Evolutionary conservation across 2,329 filamentous ascomycete genomes (phyloP), one percentile per base, ranked within the genome.

Genomic region (Aureobasidium sp.): DNA sequence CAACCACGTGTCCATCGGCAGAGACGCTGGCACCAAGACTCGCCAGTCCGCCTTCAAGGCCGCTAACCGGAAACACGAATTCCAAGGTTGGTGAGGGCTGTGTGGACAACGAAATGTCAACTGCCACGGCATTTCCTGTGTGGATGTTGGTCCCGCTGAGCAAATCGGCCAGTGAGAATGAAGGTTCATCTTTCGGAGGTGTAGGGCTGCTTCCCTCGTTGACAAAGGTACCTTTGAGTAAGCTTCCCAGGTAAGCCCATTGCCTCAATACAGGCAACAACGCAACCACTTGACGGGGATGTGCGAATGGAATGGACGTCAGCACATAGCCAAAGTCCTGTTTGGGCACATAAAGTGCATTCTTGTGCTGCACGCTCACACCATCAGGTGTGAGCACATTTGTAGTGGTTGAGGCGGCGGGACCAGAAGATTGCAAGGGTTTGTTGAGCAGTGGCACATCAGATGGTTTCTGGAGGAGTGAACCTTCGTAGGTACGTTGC

Each of bases 201-300:
- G 62, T 33, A 40, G 27, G 65, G 40, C 47, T 66, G 31, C 9
- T 48, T 58, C 67, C 62, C 24, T 66, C 11, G 3, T 67, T 66
- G 7, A 68, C 72, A 68, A 90, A 88, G 62, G 81, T 84, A 54
- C 82, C 83, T 61, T 80, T 76, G 3, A 93, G 78, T 2, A 94
- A 73, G 0, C 79, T 83, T 1, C 84, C 84, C 5, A 90, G 76
- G 66, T 88, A 85, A 0, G 87, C 87, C 69, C 90, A 94, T 71
- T 94, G 90, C 15, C 90, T 81, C 17, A 94, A 77, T 4, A 81
- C 78, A 0, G 90, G 89, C n/a, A 95, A 78, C 70, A 92, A 84
- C 59, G 83, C 81, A 7, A 92, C 77, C 4, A 95, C 76, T 70
- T 95, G 89, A 54, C 85, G 82, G 0, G 90, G 90, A 68, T 95